Conservation (phyloP, 2,329 filamentous ascomycete species). For the Penicillium sp. region DNA sequence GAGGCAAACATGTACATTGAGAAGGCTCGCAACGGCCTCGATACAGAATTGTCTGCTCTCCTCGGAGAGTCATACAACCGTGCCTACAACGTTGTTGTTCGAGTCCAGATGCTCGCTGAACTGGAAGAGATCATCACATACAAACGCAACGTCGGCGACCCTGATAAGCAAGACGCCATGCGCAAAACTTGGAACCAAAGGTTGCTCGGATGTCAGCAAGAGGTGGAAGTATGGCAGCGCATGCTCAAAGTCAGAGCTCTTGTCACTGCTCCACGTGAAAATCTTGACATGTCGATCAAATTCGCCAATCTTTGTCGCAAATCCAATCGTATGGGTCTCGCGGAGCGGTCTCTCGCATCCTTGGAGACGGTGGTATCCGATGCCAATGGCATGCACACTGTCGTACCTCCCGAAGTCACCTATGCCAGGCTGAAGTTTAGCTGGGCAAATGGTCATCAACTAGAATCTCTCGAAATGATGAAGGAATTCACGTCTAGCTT, state of each 20-base stretch:
- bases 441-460: conserved; percentile 76
- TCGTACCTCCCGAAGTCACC: conserved; percentile 68
- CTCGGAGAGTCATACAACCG: conserved; percentile 98
- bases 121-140: conserved; percentile 97
- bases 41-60: conserved; percentile 90
- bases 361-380: conserved; percentile 68
- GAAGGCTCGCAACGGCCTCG: conserved; percentile 85
- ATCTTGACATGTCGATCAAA: conserved; percentile 99
- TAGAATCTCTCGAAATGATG: conserved; percentile 57
- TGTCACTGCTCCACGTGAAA: conserved; percentile 86
- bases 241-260: conserved; percentile 94
- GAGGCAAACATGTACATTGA: conserved; percentile 86
- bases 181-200: conserved; percentile 93
- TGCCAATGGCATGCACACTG: conserved; percentile 39
- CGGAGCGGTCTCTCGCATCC: conserved; percentile 89
- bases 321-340: conserved; percentile 86
- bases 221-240: conserved; percentile 96
- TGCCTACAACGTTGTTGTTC: conserved; percentile 95
- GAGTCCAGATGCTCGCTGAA: conserved; percentile 98
- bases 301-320: conserved; percentile 98
- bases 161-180: conserved; percentile 85
- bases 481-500: conserved; percentile 60
- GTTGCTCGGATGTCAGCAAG: conserved; percentile 89
- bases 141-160: conserved; percentile 78
- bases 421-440: conserved; percentile 98